Conservation (phyloP, 805 yeast species). For the Suhomyces prunicola region DNA sequence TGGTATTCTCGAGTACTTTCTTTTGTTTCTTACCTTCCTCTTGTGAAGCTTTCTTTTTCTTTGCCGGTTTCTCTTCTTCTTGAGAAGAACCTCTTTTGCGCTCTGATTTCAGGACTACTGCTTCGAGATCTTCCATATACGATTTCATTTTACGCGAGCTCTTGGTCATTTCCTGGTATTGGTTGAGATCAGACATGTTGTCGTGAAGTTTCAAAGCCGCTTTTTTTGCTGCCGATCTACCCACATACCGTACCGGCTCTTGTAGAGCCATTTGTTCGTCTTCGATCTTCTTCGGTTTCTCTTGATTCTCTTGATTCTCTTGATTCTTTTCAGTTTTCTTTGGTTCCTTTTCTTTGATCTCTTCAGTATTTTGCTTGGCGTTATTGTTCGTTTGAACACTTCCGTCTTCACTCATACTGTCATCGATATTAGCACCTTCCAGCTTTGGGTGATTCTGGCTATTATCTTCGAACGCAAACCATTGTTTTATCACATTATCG, state of each 20-base stretch:
- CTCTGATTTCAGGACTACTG: slow-evolving; percentile 3
- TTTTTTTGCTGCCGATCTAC: slow-evolving; percentile 60
- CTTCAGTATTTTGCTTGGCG: slow-evolving; percentile 10
- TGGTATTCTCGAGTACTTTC: not conserved
- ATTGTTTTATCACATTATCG: slow-evolving; percentile 36
- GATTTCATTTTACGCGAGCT: slow-evolving; percentile 39
- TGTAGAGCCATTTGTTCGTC: not conserved
- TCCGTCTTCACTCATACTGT: slow-evolving; percentile 26
- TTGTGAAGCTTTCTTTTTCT: slow-evolving; percentile 13
- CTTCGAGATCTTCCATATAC: slow-evolving; percentile 34
- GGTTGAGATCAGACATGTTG: slow-evolving; percentile 65
- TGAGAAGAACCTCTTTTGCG: not conserved
- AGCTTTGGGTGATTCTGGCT: not conserved
- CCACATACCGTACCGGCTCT: slow-evolving; percentile 11
- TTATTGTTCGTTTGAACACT: slow-evolving; percentile 8
- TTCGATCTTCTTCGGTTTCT: not conserved
- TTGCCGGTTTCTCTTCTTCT: slow-evolving; percentile 4
- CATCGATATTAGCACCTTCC: slow-evolving; percentile 23
- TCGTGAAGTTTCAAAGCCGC: slow-evolving; percentile 67
- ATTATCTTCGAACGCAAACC: slow-evolving; percentile 22
- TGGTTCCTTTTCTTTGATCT: slow-evolving; percentile 8
- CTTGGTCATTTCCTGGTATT: slow-evolving; percentile 51
- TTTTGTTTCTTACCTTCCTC: slow-evolving; percentile 13
- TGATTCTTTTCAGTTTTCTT: not conserved
- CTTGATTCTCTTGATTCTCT: not conserved